Evolutionary conservation across 805 yeast genomes (phyloP).

Genomic region (Saturnispora saitoi): DNA sequence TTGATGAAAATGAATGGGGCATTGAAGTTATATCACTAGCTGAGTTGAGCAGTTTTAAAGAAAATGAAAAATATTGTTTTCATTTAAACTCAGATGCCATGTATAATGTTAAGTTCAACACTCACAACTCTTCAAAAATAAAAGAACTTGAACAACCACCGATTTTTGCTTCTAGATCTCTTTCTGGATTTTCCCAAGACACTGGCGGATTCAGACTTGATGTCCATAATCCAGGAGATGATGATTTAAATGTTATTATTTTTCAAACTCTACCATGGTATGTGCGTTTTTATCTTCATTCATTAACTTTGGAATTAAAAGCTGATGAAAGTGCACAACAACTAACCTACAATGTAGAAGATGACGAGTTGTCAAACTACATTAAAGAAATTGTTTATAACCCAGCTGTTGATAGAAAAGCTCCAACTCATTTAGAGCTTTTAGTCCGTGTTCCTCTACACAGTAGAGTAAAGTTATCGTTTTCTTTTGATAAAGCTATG

Average conservation of each 20-base stretch:
- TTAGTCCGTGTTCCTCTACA: conserved; percentile 54
- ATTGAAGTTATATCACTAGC: conserved; percentile 12
- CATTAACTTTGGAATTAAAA: conserved; percentile 37
- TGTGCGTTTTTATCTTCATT: conserved; percentile 72
- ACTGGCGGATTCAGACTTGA: conserved; percentile 81
- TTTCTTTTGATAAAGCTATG: conserved; percentile 81
- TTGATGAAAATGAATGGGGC: conserved; percentile 38
- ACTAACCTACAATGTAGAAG: conserved; percentile 16
- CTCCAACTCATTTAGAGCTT: conserved; percentile 80
- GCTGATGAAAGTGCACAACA: conserved; percentile 12
- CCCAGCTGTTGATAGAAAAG: conserved; percentile 71
- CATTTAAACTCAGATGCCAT: conserved; percentile 16
- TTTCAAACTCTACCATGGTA: conserved; percentile 91
- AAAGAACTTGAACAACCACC: conserved; percentile 44
- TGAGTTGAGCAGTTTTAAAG: background rate
- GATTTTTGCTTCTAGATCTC: conserved; percentile 67
- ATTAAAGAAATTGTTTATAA: conserved; percentile 50
- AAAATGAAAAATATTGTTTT: conserved; percentile 18
- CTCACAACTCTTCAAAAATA: conserved; percentile 39
- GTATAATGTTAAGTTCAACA: conserved; percentile 33
- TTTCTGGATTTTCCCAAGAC: conserved; percentile 89
- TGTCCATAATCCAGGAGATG: conserved; percentile 54
- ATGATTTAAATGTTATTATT: conserved; percentile 45
- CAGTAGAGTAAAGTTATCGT: conserved; percentile 52
- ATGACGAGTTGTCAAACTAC: conserved; percentile 27